A percentile compares a stretch with the other conserved stretches of the same genome.
These are phyloP conservation scores for Aspergillus ustus DNA, from an alignment of 2,329 filamentous ascomycete genomes.

Conservation along the genomic window DNA sequence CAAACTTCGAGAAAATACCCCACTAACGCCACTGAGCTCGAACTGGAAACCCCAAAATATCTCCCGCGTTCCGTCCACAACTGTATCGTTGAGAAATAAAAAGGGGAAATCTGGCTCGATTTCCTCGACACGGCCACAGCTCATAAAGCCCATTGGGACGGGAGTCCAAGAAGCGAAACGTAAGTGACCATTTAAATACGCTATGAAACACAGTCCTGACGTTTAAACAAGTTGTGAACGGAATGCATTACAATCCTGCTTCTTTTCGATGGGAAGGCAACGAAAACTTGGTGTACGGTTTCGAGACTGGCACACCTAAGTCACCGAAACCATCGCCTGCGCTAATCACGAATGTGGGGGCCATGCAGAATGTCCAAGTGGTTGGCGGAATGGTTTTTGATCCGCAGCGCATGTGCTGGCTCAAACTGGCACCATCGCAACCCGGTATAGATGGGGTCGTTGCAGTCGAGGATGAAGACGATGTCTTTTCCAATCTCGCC, in stretches of 20 bases:
- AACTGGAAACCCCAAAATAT: conserved; percentile 65
- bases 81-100: conserved; percentile 54
- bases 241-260: conserved; percentile 92
- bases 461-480: conserved; percentile 80
- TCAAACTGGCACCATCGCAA: conserved; percentile 69
- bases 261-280: conserved; percentile 96
- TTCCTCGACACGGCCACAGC: conserved; percentile 68
- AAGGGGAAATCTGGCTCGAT: conserved; percentile 41
- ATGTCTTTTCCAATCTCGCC: conserved; percentile 93
- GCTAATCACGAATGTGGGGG: conserved; percentile 87
- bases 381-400: conserved; percentile 99
- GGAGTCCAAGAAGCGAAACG: conserved; percentile 77
- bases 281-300: conserved; percentile 77
- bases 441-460: conserved; percentile 41
- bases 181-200: conserved; percentile 52
- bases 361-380: conserved; percentile 84
- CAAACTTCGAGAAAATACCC: conserved; percentile 47
- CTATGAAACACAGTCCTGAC: conserved; percentile 17
- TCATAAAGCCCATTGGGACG: conserved; percentile 83
- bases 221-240: conserved; percentile 71
- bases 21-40: conserved; percentile 57
- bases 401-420: conserved; percentile 95
- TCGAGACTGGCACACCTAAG: conserved; percentile 63
- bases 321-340: conserved; percentile 59
- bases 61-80: conserved; percentile 56